Base-by-base conservation (phyloP, 768 basidiomycete species). In the Candolleomyces aberdarensis region DNA sequence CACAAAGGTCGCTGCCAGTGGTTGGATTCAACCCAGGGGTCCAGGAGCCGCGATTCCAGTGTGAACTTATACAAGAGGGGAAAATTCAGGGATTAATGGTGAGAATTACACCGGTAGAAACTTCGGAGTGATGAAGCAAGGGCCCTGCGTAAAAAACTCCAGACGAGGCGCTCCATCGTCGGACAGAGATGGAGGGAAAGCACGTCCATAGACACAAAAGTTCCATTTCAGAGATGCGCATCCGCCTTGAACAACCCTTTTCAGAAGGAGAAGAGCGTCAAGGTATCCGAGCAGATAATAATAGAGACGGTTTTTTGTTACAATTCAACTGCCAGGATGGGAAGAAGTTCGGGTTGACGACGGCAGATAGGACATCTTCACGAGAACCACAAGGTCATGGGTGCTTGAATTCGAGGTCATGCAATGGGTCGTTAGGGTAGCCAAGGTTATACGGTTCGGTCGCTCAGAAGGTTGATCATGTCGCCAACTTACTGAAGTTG, bases 321-420 rank as follows among this genome's bases (percentile, higher is more conserved):
- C 6, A 17, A 29, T 58, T 20, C 15, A 46, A 11, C 15, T 1
- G 14, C 13, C 11, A 3, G 36, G 48, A n/a, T 17, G 40, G 59
- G 59, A 48, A 47, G 40, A 60, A 60, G 43, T 39, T n/a, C 53
- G 59, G 59, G 13, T 29, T 43, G 56, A 55, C 56, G 26, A 55
- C 59, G 54, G 54, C 9, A 17, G 32, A 11, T 9, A 36, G 26
- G 20, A n/a, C 26, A 32, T 13, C 13, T 17, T 20, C 15, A 44
- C 29, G 56, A 57, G 41, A 40, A 43, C 36, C 32, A 17, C 36
- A 4, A 41, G 55, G 22, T 56, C 55, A 43, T 22, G 20, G 41
- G 55, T 56, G 43, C 40, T 36, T 22, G 6, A 11, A 22, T 56
- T 20, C 3, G 5, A 26, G 54, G 36, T 56, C 54, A 56, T 22